Conservation (phyloP, 1,139 yeast genomes). For the Taphrina betulina region DNA sequence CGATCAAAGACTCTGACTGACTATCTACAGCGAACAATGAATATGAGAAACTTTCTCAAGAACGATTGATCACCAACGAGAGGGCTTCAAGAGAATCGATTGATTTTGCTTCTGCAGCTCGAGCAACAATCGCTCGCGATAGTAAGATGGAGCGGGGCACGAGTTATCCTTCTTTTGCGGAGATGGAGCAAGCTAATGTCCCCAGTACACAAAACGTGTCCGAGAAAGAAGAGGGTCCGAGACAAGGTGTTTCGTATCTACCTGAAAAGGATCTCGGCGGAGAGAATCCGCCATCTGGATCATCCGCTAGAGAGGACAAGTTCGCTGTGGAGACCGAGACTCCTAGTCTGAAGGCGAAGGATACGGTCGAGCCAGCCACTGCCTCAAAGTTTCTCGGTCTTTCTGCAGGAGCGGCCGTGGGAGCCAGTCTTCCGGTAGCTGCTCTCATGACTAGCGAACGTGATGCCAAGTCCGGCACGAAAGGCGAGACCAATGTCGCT, state of each 20-base stretch:
- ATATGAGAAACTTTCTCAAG: constrained; percentile 12
- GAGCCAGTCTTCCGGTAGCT: constrained; percentile 27
- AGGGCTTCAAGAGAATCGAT: constrained; percentile 15
- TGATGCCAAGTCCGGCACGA: constrained; percentile 19
- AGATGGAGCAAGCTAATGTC: constrained; percentile 10
- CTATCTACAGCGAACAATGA: constrained; percentile 16
- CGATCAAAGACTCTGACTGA: not conserved
- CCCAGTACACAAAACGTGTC: not conserved
- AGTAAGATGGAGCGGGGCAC: constrained; percentile 22
- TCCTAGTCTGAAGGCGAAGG: constrained; percentile 10
- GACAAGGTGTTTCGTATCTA: constrained; percentile 17
- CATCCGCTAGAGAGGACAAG: constrained; percentile 18
- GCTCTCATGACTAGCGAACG: constrained; percentile 20
- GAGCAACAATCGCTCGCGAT: constrained; percentile 18
- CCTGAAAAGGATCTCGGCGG: constrained; percentile 24
- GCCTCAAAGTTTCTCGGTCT: constrained; percentile 24
- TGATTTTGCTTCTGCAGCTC: constrained; percentile 26
- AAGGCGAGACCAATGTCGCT: constrained; percentile 3
- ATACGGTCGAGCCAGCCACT: constrained; percentile 7
- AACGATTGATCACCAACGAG: constrained; percentile 20
- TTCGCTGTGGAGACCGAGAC: constrained; percentile 15
- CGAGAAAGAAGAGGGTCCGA: not conserved
- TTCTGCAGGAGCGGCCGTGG: constrained; percentile 17
- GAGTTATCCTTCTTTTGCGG: constrained; percentile 15
- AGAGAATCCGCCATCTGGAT: constrained; percentile 8